Conservation (phyloP, 2,329 filamentous ascomycete species). For the Pseudopithomyces maydicus region DNA sequence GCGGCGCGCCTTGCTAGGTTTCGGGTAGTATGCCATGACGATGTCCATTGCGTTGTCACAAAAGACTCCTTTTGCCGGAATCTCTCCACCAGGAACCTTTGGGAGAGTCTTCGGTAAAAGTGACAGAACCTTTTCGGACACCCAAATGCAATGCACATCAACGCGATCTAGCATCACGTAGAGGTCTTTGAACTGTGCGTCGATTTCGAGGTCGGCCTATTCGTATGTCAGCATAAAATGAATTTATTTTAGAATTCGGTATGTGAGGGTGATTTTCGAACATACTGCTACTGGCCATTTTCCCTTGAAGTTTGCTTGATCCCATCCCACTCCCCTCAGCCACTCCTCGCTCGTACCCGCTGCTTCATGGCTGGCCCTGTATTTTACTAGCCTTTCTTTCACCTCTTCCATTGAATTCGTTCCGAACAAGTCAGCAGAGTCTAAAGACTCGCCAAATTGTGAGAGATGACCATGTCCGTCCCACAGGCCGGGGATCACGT, state of each 20-base stretch:
- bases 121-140: slow-evolving; percentile 66
- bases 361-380: slow-evolving; percentile 56
- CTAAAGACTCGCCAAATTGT: slow-evolving; percentile 69
- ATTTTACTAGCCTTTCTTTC: slow-evolving; percentile 56
- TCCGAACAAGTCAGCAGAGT: slow-evolving; percentile 69
- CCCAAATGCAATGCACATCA: slow-evolving; percentile 73
- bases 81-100: slow-evolving; percentile 66
- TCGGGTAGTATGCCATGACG: slow-evolving; percentile 62
- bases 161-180: slow-evolving; percentile 74
- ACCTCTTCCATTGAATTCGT: slow-evolving; percentile 61
- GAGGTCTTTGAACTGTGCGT: slow-evolving; percentile 57
- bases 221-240: background rate
- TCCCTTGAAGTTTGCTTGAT: slow-evolving; percentile 67
- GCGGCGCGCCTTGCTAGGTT: slow-evolving; percentile 59
- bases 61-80: slow-evolving; percentile 71
- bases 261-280: slow-evolving; percentile 16
- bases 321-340: slow-evolving; percentile 73
- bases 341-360: slow-evolving; percentile 62
- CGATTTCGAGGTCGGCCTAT: slow-evolving; percentile 61
- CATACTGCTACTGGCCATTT: slow-evolving; percentile 68
- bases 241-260: background rate
- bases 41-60: slow-evolving; percentile 76
- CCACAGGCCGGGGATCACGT: slow-evolving; percentile 70
- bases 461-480: slow-evolving; percentile 73
- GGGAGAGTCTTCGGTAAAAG: slow-evolving; percentile 59